Evolutionary conservation across 345 rosid species (phyloP).

Genomic region (Syzygium grande): DNA sequence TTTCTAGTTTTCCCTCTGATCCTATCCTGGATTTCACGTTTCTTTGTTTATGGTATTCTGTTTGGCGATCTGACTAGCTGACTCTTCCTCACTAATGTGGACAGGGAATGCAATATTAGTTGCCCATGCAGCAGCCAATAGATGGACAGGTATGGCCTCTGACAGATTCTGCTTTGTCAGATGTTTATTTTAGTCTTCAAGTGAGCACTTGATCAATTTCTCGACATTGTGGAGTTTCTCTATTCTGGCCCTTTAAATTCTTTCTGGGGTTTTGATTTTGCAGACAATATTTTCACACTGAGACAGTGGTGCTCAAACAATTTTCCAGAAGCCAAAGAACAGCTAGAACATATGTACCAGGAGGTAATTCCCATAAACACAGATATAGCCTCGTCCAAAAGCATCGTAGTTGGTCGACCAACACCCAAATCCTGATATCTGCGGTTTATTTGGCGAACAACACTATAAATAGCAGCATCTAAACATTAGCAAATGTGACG

Average conservation of each 20-base stretch:
- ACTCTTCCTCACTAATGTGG: not conserved
- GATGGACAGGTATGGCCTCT: constrained; percentile 78
- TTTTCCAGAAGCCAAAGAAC: constrained; percentile 82
- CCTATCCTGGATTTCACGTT: not conserved
- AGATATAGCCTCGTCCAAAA: not conserved
- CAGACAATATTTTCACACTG: constrained; percentile 80
- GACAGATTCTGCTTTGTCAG: not conserved
- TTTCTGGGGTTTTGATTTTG: not conserved
- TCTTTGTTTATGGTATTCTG: not conserved
- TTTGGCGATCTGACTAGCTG: not conserved
- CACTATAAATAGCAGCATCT: not conserved
- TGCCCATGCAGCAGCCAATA: constrained; percentile 80
- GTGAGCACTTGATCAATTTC: not conserved
- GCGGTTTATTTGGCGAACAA: not conserved
- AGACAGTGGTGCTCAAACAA: constrained; percentile 78
- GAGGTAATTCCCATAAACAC: not conserved
- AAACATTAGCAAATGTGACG: not conserved
- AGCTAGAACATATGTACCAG: constrained; percentile 59
- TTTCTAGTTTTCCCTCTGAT: not conserved
- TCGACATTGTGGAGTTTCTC: not conserved
- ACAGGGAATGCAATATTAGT: constrained; percentile 66
- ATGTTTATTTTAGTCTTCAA: not conserved
- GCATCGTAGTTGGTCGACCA: not conserved
- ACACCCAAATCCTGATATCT: not conserved
- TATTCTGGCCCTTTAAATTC: not conserved